phyloP scores from a whole-genome alignment of 768 basidiomycete species.

The Panaeolus cyanescens region DNA sequence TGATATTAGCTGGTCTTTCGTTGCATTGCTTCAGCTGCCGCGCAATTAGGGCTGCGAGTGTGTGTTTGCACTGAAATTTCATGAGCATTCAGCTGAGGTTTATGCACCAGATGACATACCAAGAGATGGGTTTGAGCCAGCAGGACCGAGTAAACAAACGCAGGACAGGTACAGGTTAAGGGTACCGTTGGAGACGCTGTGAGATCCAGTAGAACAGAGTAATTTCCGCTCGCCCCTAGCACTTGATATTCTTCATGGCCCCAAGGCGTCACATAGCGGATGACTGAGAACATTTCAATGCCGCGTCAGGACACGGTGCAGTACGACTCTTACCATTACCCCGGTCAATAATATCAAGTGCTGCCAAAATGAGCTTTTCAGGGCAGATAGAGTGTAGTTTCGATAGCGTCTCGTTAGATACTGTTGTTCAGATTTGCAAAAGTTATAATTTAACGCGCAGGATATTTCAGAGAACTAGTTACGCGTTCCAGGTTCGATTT shows the following conservation, averaged over 20 bases:
- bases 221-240: constrained; percentile 62
- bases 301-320: not conserved
- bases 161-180: constrained; percentile 75
- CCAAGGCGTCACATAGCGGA: constrained; percentile 60
- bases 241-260: constrained; percentile 67
- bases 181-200: constrained; percentile 34
- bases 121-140: constrained; percentile 60
- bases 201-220: constrained; percentile 56
- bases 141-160: constrained; percentile 68
- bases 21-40: constrained; percentile 51
- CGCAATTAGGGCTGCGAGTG: constrained; percentile 68
- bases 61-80: constrained; percentile 70
- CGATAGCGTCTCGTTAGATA: constrained; percentile 53
- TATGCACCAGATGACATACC: constrained; percentile 39
- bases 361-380: constrained; percentile 63
- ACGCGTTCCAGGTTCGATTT: constrained; percentile 14
- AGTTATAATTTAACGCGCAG: not conserved
- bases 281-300: constrained; percentile 40
- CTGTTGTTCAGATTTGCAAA: constrained; percentile 10
- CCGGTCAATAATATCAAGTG: constrained; percentile 77
- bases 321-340: constrained; percentile 51
- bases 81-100: not conserved
- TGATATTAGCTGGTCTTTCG: constrained; percentile 45
- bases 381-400: constrained; percentile 61
- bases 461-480: not conserved